Conservation (phyloP, 495 filamentous ascomycete species). For the Talaromyces stipitatus region DNA sequence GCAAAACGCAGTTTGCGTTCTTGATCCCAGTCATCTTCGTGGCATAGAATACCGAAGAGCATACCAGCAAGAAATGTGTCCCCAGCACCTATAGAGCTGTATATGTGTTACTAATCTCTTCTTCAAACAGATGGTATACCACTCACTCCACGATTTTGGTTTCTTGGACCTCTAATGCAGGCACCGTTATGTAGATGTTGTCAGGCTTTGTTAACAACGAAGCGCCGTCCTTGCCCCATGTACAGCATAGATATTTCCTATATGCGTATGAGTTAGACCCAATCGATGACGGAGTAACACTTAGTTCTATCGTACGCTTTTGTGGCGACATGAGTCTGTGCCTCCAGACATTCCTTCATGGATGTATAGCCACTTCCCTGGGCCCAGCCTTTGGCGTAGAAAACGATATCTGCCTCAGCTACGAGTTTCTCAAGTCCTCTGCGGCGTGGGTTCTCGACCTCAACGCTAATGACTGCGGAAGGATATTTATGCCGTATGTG, state of each 20-base stretch:
- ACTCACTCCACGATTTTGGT: slow-evolving; percentile 57
- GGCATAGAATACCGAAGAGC: slow-evolving; percentile 51
- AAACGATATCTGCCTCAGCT: slow-evolving; percentile 56
- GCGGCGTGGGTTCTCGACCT: slow-evolving; percentile 61
- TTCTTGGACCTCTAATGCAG: slow-evolving; percentile 33
- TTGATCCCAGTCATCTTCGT: slow-evolving; percentile 42
- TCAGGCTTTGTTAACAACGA: slow-evolving; percentile 34
- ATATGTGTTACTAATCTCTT: slow-evolving; percentile 12
- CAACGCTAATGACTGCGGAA: slow-evolving; percentile 51
- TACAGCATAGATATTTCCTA: slow-evolving; percentile 35
- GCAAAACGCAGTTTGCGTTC: slow-evolving; percentile 50
- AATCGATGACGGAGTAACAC: neutral
- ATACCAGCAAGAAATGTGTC: slow-evolving; percentile 72
- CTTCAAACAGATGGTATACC: neutral
- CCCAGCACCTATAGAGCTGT: slow-evolving; percentile 61
- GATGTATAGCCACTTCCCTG: slow-evolving; percentile 41
- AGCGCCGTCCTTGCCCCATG: slow-evolving; percentile 60
- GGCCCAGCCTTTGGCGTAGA: slow-evolving; percentile 66
- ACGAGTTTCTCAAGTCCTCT: slow-evolving; percentile 54
- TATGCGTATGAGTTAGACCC: neutral
- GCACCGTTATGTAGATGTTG: slow-evolving; percentile 30
- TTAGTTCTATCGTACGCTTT: slow-evolving; percentile 33
- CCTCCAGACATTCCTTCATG: slow-evolving; percentile 40
- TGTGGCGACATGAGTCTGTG: slow-evolving; percentile 31
- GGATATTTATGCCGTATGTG: slow-evolving; percentile 45